Evolutionary conservation across 192 early-diverging fungal species (phyloP).

Genomic region (Coemansia sp.): DNA sequence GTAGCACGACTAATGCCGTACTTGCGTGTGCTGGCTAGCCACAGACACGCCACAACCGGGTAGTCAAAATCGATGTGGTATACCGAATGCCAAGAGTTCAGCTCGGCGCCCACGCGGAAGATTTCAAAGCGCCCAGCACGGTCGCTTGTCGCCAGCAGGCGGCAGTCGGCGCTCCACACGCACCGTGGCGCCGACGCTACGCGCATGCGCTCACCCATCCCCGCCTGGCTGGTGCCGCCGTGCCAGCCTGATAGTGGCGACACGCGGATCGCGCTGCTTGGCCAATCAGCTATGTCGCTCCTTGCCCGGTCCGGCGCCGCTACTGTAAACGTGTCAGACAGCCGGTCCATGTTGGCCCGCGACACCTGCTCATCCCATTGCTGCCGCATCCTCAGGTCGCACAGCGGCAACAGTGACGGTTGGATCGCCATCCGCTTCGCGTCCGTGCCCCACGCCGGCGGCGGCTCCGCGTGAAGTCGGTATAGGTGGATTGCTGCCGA

Average conservation of each 20-base stretch:
- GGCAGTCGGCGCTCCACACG: slow-evolving; percentile 43
- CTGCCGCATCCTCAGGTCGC: slow-evolving; percentile 46
- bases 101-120: slow-evolving; percentile 32
- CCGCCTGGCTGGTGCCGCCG: slow-evolving; percentile 32
- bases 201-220: slow-evolving; percentile 40
- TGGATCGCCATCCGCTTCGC: slow-evolving; percentile 17
- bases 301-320: slow-evolving; percentile 1
- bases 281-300: not conserved
- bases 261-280: slow-evolving; percentile 29
- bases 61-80: slow-evolving; percentile 47
- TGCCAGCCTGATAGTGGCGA: slow-evolving; percentile 48
- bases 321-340: slow-evolving; percentile 13
- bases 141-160: slow-evolving; percentile 38
- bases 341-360: slow-evolving; percentile 28
- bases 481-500: slow-evolving; percentile 45
- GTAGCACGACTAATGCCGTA: slow-evolving; percentile 35
- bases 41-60: slow-evolving; percentile 42
- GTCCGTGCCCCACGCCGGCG: slow-evolving; percentile 30
- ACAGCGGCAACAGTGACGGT: slow-evolving; percentile 48
- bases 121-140: slow-evolving; percentile 47
- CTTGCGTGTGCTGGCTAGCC: slow-evolving; percentile 46
- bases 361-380: slow-evolving; percentile 42
- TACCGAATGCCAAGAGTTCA: slow-evolving; percentile 39
- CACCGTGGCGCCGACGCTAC: slow-evolving; percentile 44
- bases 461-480: slow-evolving; percentile 42